phyloP scores from a whole-genome alignment of 441 rosid genomes.

The Flueggea neowawraea region DNA sequence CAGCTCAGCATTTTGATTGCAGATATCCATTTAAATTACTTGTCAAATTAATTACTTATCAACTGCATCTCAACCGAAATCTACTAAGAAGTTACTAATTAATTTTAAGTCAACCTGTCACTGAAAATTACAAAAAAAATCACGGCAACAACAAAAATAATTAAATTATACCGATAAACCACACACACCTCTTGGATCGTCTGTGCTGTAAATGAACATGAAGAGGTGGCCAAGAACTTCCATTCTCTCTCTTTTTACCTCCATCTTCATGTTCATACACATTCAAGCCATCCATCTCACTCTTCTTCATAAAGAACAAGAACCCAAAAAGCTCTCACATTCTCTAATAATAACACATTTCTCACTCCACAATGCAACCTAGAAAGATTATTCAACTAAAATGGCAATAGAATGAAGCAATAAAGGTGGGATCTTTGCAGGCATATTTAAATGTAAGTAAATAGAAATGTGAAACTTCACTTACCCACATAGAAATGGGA shows the following conservation, averaged over 20 bases:
- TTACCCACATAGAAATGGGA: slow-evolving; percentile 35
- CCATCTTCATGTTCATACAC: slow-evolving; percentile 24
- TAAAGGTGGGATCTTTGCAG: not conserved
- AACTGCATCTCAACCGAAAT: no score
- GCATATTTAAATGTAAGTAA: slow-evolving; percentile 18
- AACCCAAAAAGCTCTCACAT: slow-evolving; percentile 21
- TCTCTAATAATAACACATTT: not conserved
- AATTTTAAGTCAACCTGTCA: not conserved
- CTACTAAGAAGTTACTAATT: no score
- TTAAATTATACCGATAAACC: no score
- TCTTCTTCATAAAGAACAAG: slow-evolving; percentile 13
- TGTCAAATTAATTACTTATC: no score
- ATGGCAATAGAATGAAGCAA: slow-evolving; percentile 9
- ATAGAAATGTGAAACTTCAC: not conserved
- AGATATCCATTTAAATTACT: no score
- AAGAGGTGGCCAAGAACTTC: slow-evolving; percentile 26
- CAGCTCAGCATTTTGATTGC: no score
- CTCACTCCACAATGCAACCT: no score
- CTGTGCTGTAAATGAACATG: slow-evolving; percentile 45
- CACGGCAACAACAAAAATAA: no score
- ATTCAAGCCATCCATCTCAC: slow-evolving; percentile 39
- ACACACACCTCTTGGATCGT: slow-evolving; percentile 68
- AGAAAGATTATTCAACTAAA: no score
- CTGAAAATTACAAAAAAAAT: not conserved
- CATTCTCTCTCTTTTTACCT: slow-evolving; percentile 26